A percentile compares a stretch with the other conserved stretches of the same genome.
These are phyloP conservation scores for Carpinus viminea DNA, from an alignment of 306 rosid species.

Conservation along the genomic window DNA sequence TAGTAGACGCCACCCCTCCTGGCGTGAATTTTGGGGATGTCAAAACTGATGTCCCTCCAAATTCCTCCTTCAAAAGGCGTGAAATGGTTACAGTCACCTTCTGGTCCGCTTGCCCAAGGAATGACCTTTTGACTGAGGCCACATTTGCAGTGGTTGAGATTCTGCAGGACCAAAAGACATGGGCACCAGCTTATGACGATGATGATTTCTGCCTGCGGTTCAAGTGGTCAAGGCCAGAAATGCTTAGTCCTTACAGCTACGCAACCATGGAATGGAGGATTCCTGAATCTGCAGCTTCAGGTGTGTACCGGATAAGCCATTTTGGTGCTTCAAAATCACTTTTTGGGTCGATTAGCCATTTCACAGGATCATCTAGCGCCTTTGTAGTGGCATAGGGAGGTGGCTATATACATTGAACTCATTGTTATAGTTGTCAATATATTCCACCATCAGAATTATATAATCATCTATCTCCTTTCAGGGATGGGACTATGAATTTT, in stretches of 20 bases:
- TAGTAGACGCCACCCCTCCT: conserved; percentile 63
- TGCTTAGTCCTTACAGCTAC: conserved; percentile 56
- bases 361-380: conserved; percentile 84
- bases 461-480: neutral
- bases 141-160: conserved; percentile 81
- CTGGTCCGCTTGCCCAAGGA: conserved; percentile 94
- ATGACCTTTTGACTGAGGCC: conserved; percentile 93
- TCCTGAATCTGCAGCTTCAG: conserved; percentile 56
- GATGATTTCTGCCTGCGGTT: conserved; percentile 89
- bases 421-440: neutral
- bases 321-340: conserved; percentile 81
- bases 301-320: conserved; percentile 74
- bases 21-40: conserved; percentile 74
- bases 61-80: conserved; percentile 67
- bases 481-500: no score
- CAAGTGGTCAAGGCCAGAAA: conserved; percentile 79
- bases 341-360: conserved; percentile 65
- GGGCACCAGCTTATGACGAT: conserved; percentile 87
- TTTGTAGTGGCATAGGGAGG: conserved; percentile 54
- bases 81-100: conserved; percentile 61
- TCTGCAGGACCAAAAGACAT: conserved; percentile 51
- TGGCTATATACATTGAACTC: neutral
- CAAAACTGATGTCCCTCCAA: conserved; percentile 55
- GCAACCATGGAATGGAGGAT: conserved; percentile 90
- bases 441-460: neutral